These are phyloP conservation scores for Calycina marina DNA, from an alignment of 2,329 filamentous ascomycete genomes.

Conservation along the genomic window DNA sequence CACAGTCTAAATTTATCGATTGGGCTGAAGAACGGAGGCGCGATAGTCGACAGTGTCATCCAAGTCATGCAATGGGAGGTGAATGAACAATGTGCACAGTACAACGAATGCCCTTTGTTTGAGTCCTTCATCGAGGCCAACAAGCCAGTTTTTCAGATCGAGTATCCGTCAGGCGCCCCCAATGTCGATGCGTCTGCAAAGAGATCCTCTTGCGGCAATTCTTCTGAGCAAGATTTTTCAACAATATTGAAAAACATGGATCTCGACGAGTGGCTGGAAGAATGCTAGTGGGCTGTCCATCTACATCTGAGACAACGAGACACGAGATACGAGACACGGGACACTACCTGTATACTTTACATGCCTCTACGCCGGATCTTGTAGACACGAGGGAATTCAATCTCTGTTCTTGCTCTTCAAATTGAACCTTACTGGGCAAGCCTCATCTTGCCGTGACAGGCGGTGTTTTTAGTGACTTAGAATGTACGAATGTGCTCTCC, in stretches of 20 bases:
- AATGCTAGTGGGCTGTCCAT: too few relatives aligned
- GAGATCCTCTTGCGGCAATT: conserved; percentile 2
- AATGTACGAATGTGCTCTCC: too few relatives aligned
- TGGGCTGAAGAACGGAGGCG: conserved; percentile 54
- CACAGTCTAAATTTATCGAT: conserved; percentile 39
- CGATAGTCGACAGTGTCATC: conserved; percentile 26
- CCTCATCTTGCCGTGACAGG: too few relatives aligned
- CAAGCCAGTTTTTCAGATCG: conserved; percentile 61
- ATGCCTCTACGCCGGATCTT: too few relatives aligned
- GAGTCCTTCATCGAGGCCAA: conserved; percentile 39
- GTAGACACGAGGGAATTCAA: too few relatives aligned
- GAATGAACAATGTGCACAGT: conserved; percentile 53
- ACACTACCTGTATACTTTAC: too few relatives aligned
- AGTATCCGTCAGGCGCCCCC: conserved; percentile 36
- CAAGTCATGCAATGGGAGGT: conserved; percentile 7
- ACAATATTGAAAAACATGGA: conserved; percentile 8
- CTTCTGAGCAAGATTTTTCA: conserved; percentile 4
- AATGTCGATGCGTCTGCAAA: conserved; percentile 1
- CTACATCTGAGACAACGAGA: too few relatives aligned
- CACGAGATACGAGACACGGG: too few relatives aligned
- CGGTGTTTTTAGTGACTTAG: too few relatives aligned
- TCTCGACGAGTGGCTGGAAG: conserved; percentile 10
- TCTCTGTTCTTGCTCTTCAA: too few relatives aligned
- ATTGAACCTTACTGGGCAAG: too few relatives aligned
- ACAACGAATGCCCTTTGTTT: conserved; percentile 44